Conservation (phyloP, 495 filamentous ascomycete species). For the Penicillium roqueforti region DNA sequence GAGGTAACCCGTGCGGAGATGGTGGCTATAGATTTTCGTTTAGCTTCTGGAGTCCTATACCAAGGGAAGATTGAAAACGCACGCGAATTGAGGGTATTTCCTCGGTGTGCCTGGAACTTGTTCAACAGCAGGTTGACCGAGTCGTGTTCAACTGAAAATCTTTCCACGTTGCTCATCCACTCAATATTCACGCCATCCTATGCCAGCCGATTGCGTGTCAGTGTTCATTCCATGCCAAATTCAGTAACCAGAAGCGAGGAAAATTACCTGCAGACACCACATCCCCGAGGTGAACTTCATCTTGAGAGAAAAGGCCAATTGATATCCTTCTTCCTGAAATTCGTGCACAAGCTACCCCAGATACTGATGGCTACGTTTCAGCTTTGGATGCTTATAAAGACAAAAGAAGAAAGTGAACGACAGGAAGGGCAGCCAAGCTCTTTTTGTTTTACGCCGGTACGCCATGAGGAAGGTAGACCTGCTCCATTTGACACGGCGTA, state of each 20-base stretch:
- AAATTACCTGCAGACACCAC: constrained; percentile 38
- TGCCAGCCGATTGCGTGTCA: background rate
- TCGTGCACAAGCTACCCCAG: background rate
- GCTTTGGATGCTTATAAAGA: background rate
- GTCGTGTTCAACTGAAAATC: constrained; percentile 32
- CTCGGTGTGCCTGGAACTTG: constrained; percentile 44
- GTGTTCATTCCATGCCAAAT: background rate
- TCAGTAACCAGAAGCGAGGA: background rate
- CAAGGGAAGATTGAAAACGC: constrained; percentile 18
- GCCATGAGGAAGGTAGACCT: constrained; percentile 1
- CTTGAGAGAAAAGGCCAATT: constrained; percentile 4
- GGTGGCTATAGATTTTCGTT: constrained; percentile 14
- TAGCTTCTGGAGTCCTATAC: background rate
- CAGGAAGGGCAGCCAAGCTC: background rate
- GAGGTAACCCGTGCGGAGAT: constrained; percentile 44
- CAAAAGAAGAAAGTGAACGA: background rate
- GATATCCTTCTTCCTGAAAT: background rate
- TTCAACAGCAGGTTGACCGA: constrained; percentile 38
- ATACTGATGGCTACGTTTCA: background rate
- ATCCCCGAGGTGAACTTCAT: constrained; percentile 48
- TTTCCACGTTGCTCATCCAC: constrained; percentile 48
- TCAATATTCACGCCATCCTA: constrained; percentile 42
- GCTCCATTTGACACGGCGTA: constrained; percentile 24
- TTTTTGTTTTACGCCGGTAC: background rate
- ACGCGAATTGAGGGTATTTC: constrained; percentile 56